Base-by-base conservation (phyloP, 371 early-diverging fungal genomes). In the Nematocida sp. region DNA sequence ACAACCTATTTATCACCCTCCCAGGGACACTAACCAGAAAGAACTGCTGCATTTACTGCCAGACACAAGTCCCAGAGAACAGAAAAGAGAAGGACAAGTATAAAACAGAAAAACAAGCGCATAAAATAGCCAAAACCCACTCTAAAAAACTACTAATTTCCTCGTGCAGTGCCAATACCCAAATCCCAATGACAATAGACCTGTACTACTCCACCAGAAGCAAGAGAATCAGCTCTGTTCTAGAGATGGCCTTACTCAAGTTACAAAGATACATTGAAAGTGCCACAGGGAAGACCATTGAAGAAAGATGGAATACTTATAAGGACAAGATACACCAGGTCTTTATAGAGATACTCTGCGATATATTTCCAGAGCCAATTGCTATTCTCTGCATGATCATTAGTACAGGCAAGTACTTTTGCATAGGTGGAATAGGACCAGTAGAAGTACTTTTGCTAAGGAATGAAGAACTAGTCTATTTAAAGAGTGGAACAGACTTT, bases 191-290 rank as follows among this genome's bases (percentile, higher is more conserved):
- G 11, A 46, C 2, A 19, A 46, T 66, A 15, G 54, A 40, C 34
- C 48, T 40, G 15, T 66, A 66, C 48, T 66, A 57, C 43, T 66
- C 37, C 13, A 57, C 67, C 40, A 66, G 57, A 41, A 66, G 53
- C 54, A 43, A 23, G 21, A 31, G 31, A n/a, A 41, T 66, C 0
- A 43, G 40, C n/a, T 15, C 9, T 5, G 9, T n/a, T 27, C 32
- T 66, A 4, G 57, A 66, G n/a, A 53, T 25, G 21, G 35, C 58
- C 4, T 13, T 66, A 21, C 11, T 21, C 21, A 58, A 57, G 27
- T 40, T 66, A 19, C 34, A 11, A 41, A 53, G n/a, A 32, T 34
- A 31, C 19, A 27, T 66, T 25, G 27, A 32, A 11, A 15, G 63
- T n/a, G 67, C 54, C 2, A 29, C 67, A 31, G 58, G 48, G 34